A percentile compares a stretch with the other conserved stretches of the same genome.
These are phyloP conservation scores for Hemerocallis citrina DNA, from an alignment of 106 monocot species.

Conservation along the genomic window DNA sequence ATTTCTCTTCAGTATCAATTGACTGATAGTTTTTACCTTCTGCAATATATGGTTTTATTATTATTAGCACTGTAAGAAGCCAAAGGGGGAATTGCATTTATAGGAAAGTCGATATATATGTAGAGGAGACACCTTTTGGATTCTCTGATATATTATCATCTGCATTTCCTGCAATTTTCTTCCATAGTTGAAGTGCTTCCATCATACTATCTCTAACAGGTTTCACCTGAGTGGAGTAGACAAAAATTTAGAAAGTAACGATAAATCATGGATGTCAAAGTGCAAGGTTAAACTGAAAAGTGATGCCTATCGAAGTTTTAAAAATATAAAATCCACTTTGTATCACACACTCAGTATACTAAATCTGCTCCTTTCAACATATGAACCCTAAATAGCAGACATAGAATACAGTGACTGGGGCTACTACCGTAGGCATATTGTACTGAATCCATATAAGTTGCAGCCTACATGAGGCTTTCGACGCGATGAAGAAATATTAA, in stretches of 20 bases:
- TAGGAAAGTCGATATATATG: not conserved
- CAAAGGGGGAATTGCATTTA: not conserved
- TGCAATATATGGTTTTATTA: constrained; percentile 11
- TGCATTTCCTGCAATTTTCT: constrained; percentile 44
- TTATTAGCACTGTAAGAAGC: not conserved
- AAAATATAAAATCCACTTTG: too few species aligned
- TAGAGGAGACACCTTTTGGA: constrained; percentile 31
- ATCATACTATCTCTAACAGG: constrained; percentile 90
- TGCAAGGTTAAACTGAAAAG: too few species aligned
- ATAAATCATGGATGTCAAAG: too few species aligned
- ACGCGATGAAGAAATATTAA: too few species aligned
- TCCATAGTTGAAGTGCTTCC: constrained; percentile 70
- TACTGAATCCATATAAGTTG: too few species aligned
- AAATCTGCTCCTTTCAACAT: too few species aligned
- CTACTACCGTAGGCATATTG: too few species aligned
- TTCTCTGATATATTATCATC: constrained; percentile 31
- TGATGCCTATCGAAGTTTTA: too few species aligned
- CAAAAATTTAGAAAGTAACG: not conserved
- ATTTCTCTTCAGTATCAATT: constrained; percentile 37
- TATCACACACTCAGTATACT: too few species aligned
- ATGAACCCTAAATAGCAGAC: too few species aligned
- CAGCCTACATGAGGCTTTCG: too few species aligned
- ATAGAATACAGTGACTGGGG: too few species aligned
- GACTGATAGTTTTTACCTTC: constrained; percentile 32
- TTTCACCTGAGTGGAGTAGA: constrained; percentile 48